These are phyloP conservation scores for Solanum hybrid DNA, from an alignment of 305 asterid species.

Conservation along the genomic window DNA sequence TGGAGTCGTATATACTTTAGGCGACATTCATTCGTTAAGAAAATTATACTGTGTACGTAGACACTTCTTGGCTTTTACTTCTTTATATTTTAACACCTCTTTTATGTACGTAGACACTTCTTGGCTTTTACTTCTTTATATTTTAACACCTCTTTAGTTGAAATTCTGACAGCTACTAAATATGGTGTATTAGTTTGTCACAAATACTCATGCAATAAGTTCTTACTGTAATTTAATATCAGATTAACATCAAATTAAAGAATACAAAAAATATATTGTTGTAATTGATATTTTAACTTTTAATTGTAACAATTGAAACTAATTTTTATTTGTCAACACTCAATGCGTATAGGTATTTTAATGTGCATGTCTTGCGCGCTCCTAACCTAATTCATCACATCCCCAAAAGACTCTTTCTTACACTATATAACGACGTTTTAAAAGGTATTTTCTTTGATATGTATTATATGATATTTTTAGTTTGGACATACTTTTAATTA, in stretches of 20 bases:
- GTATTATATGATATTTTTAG: neutral
- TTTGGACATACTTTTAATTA: neutral
- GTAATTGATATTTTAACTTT: neutral
- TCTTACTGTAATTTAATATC: no score
- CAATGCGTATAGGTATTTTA: neutral
- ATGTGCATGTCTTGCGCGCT: neutral
- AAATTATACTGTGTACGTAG: no score
- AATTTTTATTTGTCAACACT: neutral
- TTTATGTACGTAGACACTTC: no score
- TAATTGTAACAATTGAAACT: neutral
- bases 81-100: no score
- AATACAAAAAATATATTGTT: neutral
- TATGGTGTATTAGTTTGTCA: neutral
- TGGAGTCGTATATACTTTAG: no score
- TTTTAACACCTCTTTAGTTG: no score
- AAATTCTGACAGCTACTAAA: neutral
- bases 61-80: no score
- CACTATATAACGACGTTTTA: neutral
- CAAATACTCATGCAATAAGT: neutral
- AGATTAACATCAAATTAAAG: neutral
- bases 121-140: no score
- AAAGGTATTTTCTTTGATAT: neutral
- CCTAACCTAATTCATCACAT: neutral
- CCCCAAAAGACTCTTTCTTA: neutral
- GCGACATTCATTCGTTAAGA: no score